These are phyloP conservation scores for Dioscorea zingiberensis DNA, from an alignment of 106 monocot genomes.

Conservation along the genomic window DNA sequence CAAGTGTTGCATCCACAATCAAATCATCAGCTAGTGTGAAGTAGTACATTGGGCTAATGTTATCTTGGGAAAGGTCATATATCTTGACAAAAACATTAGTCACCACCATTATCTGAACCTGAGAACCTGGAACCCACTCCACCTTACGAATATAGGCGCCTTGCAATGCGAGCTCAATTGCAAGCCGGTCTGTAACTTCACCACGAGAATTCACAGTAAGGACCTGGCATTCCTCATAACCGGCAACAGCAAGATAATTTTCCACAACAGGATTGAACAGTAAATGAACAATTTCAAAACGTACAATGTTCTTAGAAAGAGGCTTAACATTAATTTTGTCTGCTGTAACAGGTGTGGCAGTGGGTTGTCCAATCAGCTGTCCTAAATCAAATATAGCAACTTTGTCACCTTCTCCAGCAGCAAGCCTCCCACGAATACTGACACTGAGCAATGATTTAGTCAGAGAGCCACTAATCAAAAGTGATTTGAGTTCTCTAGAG, in stretches of 20 bases:
- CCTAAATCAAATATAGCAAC: conserved; percentile 91
- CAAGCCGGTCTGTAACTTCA: conserved; percentile 97
- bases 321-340: conserved; percentile 91
- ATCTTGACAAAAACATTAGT: conserved; percentile 97
- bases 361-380: conserved; percentile 87
- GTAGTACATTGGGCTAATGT: conserved; percentile 93
- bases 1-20: conserved; percentile 87
- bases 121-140: conserved; percentile 97
- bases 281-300: conserved; percentile 92
- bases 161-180: conserved; percentile 90
- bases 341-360: conserved; percentile 51
- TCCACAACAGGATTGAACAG: conserved; percentile 79
- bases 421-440: conserved; percentile 81
- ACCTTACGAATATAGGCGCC: conserved; percentile 80
- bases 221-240: conserved; percentile 94
- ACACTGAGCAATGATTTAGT: conserved; percentile 78
- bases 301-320: conserved; percentile 82
- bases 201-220: conserved; percentile 94
- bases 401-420: conserved; percentile 96
- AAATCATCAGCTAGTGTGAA: conserved; percentile 69
- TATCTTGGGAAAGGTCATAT: conserved; percentile 96
- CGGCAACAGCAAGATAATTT: conserved; percentile 87
- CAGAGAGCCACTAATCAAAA: conserved; percentile 66
- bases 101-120: conserved; percentile 91
- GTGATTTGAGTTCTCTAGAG: conserved; percentile 81